These are phyloP conservation scores for Eutrema japonicum DNA, from an alignment of 345 rosid genomes.

Conservation along the genomic window DNA sequence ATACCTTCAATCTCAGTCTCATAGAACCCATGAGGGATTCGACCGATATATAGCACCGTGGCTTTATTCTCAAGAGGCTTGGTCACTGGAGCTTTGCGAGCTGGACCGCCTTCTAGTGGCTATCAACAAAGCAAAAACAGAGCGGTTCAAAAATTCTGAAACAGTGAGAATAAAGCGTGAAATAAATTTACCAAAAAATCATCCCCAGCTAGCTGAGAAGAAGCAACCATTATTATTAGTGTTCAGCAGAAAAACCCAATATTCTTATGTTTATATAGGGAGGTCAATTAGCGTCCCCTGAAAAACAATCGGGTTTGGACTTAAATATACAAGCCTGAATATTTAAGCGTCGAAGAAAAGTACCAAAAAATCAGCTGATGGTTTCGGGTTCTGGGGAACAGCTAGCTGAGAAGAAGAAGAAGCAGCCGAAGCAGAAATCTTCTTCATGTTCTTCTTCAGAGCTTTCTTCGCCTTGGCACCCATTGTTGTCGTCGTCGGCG, in stretches of 20 bases:
- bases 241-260: too few relatives aligned
- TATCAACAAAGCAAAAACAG: slow-evolving; percentile 12
- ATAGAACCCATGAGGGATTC: slow-evolving; percentile 92
- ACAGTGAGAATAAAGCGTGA: background rate
- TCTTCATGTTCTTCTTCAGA: slow-evolving; percentile 60
- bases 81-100: slow-evolving; percentile 52
- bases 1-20: slow-evolving; percentile 88
- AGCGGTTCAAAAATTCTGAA: background rate
- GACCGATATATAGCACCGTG: slow-evolving; percentile 77
- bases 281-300: too few relatives aligned
- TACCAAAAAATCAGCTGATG: too few relatives aligned
- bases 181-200: slow-evolving; percentile 75
- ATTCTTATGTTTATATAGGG: too few relatives aligned
- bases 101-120: slow-evolving; percentile 87
- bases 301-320: too few relatives aligned
- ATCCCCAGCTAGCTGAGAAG: slow-evolving; percentile 30
- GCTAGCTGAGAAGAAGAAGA: slow-evolving; percentile 19
- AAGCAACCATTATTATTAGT: too few relatives aligned
- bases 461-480: slow-evolving; percentile 79
- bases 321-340: too few relatives aligned
- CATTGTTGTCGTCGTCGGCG: slow-evolving; percentile 45
- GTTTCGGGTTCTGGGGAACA: too few relatives aligned
- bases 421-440: slow-evolving; percentile 46
- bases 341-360: too few relatives aligned
- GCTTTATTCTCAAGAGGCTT: slow-evolving; percentile 51